Evolutionary conservation across 345 rosid genomes (phyloP).

Genomic region (Noccaea caerulescens): DNA sequence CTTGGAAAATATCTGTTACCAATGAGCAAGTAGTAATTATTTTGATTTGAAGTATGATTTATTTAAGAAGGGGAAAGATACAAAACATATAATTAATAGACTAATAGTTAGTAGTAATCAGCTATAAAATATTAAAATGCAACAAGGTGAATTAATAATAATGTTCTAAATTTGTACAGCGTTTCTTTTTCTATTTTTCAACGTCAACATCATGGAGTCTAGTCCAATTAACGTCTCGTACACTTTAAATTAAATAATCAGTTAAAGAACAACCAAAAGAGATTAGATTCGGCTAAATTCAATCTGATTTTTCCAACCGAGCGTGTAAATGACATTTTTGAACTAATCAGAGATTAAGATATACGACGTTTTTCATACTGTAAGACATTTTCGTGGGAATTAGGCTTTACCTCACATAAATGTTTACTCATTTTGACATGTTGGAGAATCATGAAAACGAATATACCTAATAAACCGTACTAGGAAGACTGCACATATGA

Average conservation of each 20-base stretch:
- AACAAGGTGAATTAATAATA: not conserved
- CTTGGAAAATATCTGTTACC: constrained; percentile 3
- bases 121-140: constrained; percentile 4
- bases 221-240: not conserved
- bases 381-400: not conserved
- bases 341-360: not conserved
- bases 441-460: constrained; percentile 32
- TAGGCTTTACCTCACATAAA: constrained; percentile 17
- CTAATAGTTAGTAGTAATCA: not conserved
- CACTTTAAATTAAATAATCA: constrained; percentile 3
- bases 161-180: not conserved
- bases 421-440: constrained; percentile 2
- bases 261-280: constrained; percentile 1
- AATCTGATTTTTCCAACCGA: not conserved
- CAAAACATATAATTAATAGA: not conserved
- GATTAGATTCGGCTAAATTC: not conserved
- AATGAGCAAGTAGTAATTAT: constrained; percentile 9
- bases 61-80: not conserved
- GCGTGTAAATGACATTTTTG: not conserved
- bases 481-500: constrained; percentile 5
- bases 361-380: not conserved
- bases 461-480: constrained; percentile 35
- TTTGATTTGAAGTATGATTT: constrained; percentile 18
- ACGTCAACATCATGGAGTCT: constrained; percentile 32
- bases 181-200: not conserved